phyloP scores from a whole-genome alignment of 805 yeast genomes.

The Teunomyces stri region DNA sequence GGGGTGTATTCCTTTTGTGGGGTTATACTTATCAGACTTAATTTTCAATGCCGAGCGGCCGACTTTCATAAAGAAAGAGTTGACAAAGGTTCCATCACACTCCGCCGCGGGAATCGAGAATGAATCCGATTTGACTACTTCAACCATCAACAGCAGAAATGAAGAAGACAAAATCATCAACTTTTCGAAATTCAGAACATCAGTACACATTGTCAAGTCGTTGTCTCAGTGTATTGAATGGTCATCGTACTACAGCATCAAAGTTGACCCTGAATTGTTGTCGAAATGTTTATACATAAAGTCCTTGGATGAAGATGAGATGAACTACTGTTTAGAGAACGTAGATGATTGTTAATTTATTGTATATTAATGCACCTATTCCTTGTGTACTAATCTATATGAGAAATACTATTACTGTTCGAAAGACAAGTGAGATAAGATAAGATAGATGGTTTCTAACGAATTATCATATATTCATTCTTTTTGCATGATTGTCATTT shows the following conservation, averaged over 20 bases:
- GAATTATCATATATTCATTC: background rate
- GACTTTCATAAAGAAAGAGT: constrained; percentile 33
- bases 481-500: too few relatives aligned
- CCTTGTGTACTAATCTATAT: background rate
- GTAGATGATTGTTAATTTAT: constrained; percentile 5
- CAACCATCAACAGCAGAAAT: constrained; percentile 11
- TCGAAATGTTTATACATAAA: constrained; percentile 83
- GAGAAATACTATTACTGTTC: too few relatives aligned
- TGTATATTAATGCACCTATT: background rate
- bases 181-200: constrained; percentile 71
- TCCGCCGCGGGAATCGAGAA: background rate
- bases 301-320: constrained; percentile 70
- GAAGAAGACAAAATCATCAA: constrained; percentile 53
- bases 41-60: constrained; percentile 69
- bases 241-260: constrained; percentile 64
- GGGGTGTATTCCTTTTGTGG: constrained; percentile 91
- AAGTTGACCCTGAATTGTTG: constrained; percentile 59
- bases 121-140: constrained; percentile 8
- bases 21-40: constrained; percentile 79
- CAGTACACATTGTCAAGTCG: constrained; percentile 74
- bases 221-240: constrained; percentile 82
- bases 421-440: too few relatives aligned
- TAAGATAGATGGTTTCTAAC: too few relatives aligned
- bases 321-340: constrained; percentile 38
- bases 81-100: background rate